A percentile compares a stretch with the other conserved stretches of the same genome.
Evolutionary conservation across 1,284 basidiomycete species (phyloP).

Genomic region (Moniliophthora roreri): DNA sequence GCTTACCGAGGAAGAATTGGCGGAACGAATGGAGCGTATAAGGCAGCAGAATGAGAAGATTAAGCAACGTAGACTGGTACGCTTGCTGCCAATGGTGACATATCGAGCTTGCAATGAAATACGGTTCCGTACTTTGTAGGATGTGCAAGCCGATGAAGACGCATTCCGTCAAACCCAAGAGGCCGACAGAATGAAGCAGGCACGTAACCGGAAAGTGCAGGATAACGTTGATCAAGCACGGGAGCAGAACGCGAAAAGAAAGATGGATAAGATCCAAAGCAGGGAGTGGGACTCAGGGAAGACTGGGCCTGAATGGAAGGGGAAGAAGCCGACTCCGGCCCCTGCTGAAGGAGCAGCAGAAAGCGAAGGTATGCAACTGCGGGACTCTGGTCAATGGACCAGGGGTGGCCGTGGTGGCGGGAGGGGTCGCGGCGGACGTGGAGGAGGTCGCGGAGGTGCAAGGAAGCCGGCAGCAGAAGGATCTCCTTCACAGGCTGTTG

Average conservation of each 20-base stretch:
- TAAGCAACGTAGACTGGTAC: constrained; percentile 68
- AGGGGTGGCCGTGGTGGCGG: constrained; percentile 25
- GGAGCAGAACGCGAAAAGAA: constrained; percentile 73
- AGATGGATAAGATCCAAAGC: constrained; percentile 72
- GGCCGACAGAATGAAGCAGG: constrained; percentile 32
- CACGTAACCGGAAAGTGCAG: constrained; percentile 47
- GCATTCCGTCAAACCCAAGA: constrained; percentile 69
- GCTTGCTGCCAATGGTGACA: constrained; percentile 9
- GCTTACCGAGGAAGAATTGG: constrained; percentile 67
- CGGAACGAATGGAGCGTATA: constrained; percentile 72
- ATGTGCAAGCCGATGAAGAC: constrained; percentile 76
- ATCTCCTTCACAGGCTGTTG: no score
- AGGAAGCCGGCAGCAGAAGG: no score
- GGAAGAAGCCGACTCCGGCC: constrained; percentile 13
- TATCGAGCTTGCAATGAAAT: constrained; percentile 10
- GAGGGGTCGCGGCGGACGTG: constrained; percentile 20
- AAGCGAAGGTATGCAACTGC: neutral
- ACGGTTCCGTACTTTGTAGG: constrained; percentile 35
- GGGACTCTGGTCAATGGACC: constrained; percentile 19
- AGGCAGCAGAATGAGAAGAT: constrained; percentile 80
- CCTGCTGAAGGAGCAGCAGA: constrained; percentile 5
- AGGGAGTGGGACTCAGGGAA: constrained; percentile 88
- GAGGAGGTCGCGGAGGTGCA: constrained; percentile 3
- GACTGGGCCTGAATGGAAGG: constrained; percentile 44
- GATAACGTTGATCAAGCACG: constrained; percentile 61